Conservation (phyloP, 192 early-diverging fungal species). For the Pecoramyces ruminantium region DNA sequence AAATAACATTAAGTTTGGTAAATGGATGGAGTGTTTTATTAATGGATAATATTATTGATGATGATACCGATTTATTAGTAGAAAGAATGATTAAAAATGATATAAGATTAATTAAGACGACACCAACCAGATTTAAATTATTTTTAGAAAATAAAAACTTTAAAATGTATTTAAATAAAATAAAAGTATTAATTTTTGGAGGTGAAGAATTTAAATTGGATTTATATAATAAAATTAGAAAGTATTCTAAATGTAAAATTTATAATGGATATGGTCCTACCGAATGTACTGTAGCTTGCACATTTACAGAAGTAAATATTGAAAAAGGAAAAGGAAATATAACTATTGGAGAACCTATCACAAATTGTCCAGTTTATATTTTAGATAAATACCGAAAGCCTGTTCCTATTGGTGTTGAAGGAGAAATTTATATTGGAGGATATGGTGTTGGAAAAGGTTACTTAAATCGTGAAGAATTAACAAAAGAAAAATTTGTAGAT, state of each 20-base stretch:
- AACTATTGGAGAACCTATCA: conserved; percentile 6
- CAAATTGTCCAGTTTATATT: conserved; percentile 6
- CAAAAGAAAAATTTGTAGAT: conserved; percentile 9
- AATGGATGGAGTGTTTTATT: neutral
- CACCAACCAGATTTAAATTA: neutral
- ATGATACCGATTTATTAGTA: neutral
- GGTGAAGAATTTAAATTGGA: neutral
- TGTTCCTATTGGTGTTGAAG: conserved; percentile 11
- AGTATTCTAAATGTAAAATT: neutral
- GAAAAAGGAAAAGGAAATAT: neutral
- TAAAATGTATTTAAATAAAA: neutral
- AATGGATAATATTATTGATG: neutral
- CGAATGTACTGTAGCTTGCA: conserved; percentile 6
- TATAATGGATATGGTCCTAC: conserved; percentile 17
- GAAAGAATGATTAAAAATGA: neutral
- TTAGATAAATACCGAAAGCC: conserved; percentile 5
- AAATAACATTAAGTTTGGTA: neutral
- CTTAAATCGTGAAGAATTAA: conserved; percentile 13
- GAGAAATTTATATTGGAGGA: conserved; percentile 16
- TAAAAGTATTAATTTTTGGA: neutral
- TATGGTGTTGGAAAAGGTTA: conserved; percentile 16
- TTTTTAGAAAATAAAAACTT: neutral
- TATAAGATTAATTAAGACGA: neutral
- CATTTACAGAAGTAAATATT: neutral
- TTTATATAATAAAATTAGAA: neutral